Evolutionary conservation across 2,329 filamentous ascomycete species (phyloP), one percentile per base, ranked within the genome.

Genomic region (Penicillium sp.): DNA sequence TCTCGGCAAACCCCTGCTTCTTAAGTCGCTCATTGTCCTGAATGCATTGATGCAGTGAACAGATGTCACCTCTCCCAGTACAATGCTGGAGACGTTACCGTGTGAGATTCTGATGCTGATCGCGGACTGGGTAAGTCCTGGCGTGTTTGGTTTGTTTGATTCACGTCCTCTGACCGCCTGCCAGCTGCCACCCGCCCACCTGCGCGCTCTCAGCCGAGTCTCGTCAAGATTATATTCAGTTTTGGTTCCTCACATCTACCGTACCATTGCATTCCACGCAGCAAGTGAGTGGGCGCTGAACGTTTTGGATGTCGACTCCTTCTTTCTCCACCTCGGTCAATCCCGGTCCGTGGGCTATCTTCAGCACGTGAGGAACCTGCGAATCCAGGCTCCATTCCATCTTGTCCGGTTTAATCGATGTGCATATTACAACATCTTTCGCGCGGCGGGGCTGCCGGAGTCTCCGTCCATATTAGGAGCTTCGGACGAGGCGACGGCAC

Each of bases 241-340:
- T 6, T 25, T 50, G 39, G 15, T 54, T 21, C 46, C 37, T 40
- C 39, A n/a, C 1, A 40, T 47, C 6, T 55, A 55, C 41, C 47
- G 37, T 23, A 27, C 34, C 6, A 12, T 51, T 18, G 21, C 47
- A n/a, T 45, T 47, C 42, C 27, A 41, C 15, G 53, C 47, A 15
- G 27, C 12, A 8, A 50, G 47, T 37, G 53, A 55, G 21, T 55
- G 53, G 53, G 53, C 53, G 13, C 37, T 55, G 34, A 51, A 50
- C 37, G 40, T 51, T 8, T 31, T 55, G 13, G 39, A 55, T 35
- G 35, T 55, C 15, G 46, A 46, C n/a, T 41, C 46, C 18, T 55
- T 55, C 35, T 49, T 55, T 25, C 46, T 46, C 39, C 34, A 46
- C 13, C 37, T 27, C 27, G 37, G 47, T 5, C 25, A 21, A 16